A percentile compares a stretch with the other conserved stretches of the same genome.
These are phyloP conservation scores for Phytophthora macrochlamydospora DNA, from an alignment of 352 stramenopile species.

Conservation along the genomic window DNA sequence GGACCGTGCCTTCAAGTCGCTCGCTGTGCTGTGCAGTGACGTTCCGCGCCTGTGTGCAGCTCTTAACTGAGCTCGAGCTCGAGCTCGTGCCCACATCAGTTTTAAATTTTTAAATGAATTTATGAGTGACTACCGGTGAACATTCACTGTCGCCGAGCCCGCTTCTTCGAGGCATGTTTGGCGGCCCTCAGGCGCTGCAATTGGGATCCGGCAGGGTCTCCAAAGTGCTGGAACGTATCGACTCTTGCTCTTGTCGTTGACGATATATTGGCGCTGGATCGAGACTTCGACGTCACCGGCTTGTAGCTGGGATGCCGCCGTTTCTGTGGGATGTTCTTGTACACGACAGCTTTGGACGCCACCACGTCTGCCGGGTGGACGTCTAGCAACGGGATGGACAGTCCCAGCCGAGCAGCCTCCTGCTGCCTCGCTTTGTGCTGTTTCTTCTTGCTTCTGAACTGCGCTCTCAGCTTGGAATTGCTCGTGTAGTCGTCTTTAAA, in stretches of 20 bases:
- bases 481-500: conserved; percentile 75
- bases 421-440: conserved; percentile 42
- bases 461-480: conserved; percentile 59
- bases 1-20: conserved; percentile 70
- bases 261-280: conserved; percentile 1
- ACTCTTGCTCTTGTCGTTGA: conserved; percentile 15
- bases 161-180: conserved; percentile 27
- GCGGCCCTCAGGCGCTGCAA: conserved; percentile 51
- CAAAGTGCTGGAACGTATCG: conserved; percentile 70
- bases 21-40: conserved; percentile 68
- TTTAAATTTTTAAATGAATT: too few species aligned
- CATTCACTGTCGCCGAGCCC: conserved; percentile 15
- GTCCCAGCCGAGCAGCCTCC: conserved; percentile 46
- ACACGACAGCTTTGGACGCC: conserved; percentile 61
- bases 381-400: conserved; percentile 68
- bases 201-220: conserved; percentile 53
- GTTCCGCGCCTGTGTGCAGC: conserved; percentile 59
- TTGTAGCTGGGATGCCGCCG: conserved; percentile 9
- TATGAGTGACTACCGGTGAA: neutral
- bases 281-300: conserved; percentile 2
- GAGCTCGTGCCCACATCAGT: neutral
- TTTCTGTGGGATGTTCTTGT: conserved; percentile 53
- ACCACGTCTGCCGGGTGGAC: conserved; percentile 61
- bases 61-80: conserved; percentile 22
- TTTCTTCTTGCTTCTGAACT: conserved; percentile 70